A percentile compares a stretch with the other conserved stretches of the same genome.
phyloP scores from a whole-genome alignment of 345 rosid species.

The Linum lewisii region DNA sequence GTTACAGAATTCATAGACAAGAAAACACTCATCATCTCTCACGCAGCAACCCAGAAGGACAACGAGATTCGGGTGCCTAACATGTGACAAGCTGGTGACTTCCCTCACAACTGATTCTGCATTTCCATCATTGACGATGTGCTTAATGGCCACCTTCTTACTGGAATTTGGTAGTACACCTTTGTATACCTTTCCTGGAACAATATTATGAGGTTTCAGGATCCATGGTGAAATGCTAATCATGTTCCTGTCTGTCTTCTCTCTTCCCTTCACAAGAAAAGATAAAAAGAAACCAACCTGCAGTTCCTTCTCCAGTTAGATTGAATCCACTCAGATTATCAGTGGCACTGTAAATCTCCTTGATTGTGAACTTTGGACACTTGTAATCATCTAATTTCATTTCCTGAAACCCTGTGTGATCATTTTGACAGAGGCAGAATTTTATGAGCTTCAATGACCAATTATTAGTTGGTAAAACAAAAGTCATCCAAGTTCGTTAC shows the following conservation, averaged over 20 bases:
- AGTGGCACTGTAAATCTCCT: slow-evolving; percentile 33
- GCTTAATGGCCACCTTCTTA: slow-evolving; percentile 36
- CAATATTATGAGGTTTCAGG: no score
- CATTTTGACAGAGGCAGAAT: slow-evolving; percentile 7
- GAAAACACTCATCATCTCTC: slow-evolving; percentile 34
- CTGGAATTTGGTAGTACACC: slow-evolving; percentile 24
- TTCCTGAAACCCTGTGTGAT: slow-evolving; percentile 25
- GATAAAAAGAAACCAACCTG: no score
- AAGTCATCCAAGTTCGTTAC: slow-evolving; percentile 5
- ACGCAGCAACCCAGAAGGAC: slow-evolving; percentile 34
- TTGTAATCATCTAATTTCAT: slow-evolving; percentile 18
- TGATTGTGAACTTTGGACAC: slow-evolving; percentile 23
- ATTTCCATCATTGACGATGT: slow-evolving; percentile 31
- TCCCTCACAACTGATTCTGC: slow-evolving; percentile 43
- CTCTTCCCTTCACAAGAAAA: no score
- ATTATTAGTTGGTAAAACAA: no score
- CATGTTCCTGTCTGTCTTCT: no score
- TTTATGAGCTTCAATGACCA: no score
- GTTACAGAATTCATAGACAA: slow-evolving; percentile 38
- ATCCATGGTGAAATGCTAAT: no score
- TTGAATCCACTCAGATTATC: slow-evolving; percentile 25
- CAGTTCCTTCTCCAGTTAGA: slow-evolving; percentile 46
- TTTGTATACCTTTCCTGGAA: slow-evolving; percentile 46
- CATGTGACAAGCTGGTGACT: slow-evolving; percentile 28
- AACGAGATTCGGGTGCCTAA: slow-evolving; percentile 34